Evolutionary conservation across 2,329 filamentous ascomycete genomes (phyloP).

Genomic region (Cylindrodendrum hubeiense): DNA sequence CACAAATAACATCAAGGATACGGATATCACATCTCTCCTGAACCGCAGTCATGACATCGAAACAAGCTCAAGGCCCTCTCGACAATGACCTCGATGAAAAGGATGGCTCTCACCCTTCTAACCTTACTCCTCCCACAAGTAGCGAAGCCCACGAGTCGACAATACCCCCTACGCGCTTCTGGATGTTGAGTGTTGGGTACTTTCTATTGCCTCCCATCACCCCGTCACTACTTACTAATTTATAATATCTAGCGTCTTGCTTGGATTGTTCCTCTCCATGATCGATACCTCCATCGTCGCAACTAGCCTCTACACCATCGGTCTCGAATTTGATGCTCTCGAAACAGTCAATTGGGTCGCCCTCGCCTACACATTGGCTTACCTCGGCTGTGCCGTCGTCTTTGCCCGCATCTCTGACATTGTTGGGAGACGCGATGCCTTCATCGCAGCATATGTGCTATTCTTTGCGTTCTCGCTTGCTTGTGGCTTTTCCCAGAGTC

Average conservation of each 20-base stretch:
- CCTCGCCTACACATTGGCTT: slow-evolving; percentile 67
- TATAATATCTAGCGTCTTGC: slow-evolving; percentile 54
- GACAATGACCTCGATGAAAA: slow-evolving; percentile 1
- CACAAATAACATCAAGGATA: not conserved
- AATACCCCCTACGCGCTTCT: slow-evolving; percentile 49
- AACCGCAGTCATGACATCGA: slow-evolving; percentile 10
- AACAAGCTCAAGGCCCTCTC: not conserved
- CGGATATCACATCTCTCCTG: not conserved
- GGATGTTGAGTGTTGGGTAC: slow-evolving; percentile 50
- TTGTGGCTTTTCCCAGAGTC: slow-evolving; percentile 55
- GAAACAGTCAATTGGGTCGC: slow-evolving; percentile 65
- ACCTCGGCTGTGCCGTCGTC: slow-evolving; percentile 68
- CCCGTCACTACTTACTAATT: not conserved
- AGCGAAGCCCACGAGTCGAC: slow-evolving; percentile 21
- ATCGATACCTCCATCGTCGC: slow-evolving; percentile 72
- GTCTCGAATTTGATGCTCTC: slow-evolving; percentile 61
- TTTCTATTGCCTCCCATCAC: not conserved
- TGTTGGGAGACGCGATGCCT: slow-evolving; percentile 65
- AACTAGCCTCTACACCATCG: slow-evolving; percentile 69
- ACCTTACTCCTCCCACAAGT: not conserved
- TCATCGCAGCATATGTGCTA: slow-evolving; percentile 62
- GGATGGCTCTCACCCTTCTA: not conserved
- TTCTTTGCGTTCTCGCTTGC: slow-evolving; percentile 70
- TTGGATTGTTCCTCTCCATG: slow-evolving; percentile 69
- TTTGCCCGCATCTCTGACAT: slow-evolving; percentile 68